Base-by-base conservation (phyloP, 2,329 filamentous ascomycete genomes). In the Monascus ruber region DNA sequence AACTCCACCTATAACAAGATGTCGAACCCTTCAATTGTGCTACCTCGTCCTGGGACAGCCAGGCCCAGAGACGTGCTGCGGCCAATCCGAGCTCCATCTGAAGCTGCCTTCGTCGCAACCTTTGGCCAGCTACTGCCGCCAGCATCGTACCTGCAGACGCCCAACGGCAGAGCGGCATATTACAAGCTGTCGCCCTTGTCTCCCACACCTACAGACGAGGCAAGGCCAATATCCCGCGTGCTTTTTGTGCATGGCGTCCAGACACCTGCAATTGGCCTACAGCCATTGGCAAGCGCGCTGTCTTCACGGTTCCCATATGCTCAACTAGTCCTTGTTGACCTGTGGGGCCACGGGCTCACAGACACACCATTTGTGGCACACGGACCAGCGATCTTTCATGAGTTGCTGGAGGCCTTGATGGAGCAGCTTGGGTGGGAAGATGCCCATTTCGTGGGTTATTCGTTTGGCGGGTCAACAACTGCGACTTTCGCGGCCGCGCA, bases 311-410 rank as follows among this genome's bases (percentile, higher is more conserved):
- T 62, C 34, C 62, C 69, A 0, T 25, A 46, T 0, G 50, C 68
- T 0, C 56, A 68, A 7, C 55, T 67, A 27, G 64, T 69, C 0
- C 52, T 72, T 1, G 11, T 72, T 9, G 72, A 76, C 40, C 62
- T 69, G 7, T 75, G 69, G 70, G 72, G 72, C 26, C 73, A 76
- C 37, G 72, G 72, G 0, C 51, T 76, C n/a, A 66, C 57, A 26
- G 65, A 68, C 5, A 73, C 71, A 0, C 72, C 72, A 0, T 2
- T 68, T 1, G 26, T 49, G 0, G 47, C 71, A 0, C 70, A 74
- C 38, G 55, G 55, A 0, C 45, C 64, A 0, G 31, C 39, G 0
- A 42, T 74, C 1, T 74, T 76, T 40, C 64, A 70, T 34, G 10
- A 10, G 0, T 48, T 70, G 3, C 39, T 75, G 0, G 57, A 66